phyloP scores from a whole-genome alignment of 495 filamentous ascomycete genomes.

The Elasticomyces elasticus region DNA sequence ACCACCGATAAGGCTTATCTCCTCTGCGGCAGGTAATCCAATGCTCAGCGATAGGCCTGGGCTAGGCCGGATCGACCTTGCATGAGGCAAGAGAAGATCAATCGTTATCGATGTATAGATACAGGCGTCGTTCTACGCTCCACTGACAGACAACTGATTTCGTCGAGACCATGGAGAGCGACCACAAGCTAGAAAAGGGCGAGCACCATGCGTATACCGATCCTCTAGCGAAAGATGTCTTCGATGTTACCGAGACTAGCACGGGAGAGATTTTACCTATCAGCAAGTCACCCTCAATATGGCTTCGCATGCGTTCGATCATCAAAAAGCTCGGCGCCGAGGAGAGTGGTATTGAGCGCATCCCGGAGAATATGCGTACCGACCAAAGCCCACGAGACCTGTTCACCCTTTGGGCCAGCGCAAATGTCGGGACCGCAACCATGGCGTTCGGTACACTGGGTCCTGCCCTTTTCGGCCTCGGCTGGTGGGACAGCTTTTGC shows the following conservation, averaged over 20 bases:
- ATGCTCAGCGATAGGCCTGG: no score
- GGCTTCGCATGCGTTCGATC: neutral
- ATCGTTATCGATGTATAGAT: no score
- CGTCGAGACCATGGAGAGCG: neutral
- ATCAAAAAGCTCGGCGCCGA: neutral
- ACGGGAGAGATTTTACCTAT: neutral
- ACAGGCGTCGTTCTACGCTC: no score
- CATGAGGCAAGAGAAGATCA: no score
- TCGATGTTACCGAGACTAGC: neutral
- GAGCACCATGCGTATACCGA: neutral
- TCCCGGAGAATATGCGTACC: neutral
- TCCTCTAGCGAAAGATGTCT: neutral
- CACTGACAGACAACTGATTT: no score
- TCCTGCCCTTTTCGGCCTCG: neutral
- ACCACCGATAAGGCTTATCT: no score
- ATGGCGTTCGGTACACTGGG: neutral
- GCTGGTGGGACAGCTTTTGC: neutral
- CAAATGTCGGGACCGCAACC: neutral
- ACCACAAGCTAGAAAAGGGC: neutral
- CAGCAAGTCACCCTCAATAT: neutral
- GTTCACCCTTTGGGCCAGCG: neutral
- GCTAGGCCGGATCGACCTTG: no score
- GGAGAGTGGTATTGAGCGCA: neutral
- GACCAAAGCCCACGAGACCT: neutral
- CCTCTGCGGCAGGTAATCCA: no score